phyloP scores from a whole-genome alignment of 73 alveolate genomes.

The Uronychia setigera region DNA sequence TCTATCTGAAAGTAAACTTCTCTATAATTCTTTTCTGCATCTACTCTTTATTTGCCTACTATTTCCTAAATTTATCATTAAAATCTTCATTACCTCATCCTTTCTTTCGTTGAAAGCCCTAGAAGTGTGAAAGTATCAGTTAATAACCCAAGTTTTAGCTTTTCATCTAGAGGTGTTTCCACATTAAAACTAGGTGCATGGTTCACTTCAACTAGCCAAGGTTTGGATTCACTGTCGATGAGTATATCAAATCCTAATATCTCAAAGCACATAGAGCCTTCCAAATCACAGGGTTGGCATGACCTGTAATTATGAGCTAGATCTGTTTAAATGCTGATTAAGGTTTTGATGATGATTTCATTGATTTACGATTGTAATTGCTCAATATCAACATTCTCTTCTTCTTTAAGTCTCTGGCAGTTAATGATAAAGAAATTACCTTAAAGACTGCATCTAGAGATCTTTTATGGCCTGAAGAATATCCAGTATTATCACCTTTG shows the following conservation, averaged over 20 bases:
- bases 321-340: constrained; percentile 63
- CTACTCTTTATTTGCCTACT: too few species aligned
- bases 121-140: constrained; percentile 41
- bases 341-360: constrained; percentile 77
- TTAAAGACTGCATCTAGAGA: constrained; percentile 75
- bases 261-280: constrained; percentile 57
- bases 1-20: too few species aligned
- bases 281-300: too few species aligned
- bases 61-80: too few species aligned
- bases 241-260: constrained; percentile 54
- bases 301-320: constrained; percentile 57
- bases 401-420: constrained; percentile 75
- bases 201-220: constrained; percentile 53
- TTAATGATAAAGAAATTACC: too few species aligned
- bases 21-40: too few species aligned
- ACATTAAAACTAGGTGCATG: constrained; percentile 59
- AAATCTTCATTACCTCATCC: constrained; percentile 27
- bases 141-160: constrained; percentile 40
- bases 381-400: constrained; percentile 71
- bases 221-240: constrained; percentile 39
- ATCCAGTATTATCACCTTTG: constrained; percentile 67
- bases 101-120: constrained; percentile 15
- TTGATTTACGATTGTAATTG: constrained; percentile 78
- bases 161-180: constrained; percentile 58
- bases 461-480: constrained; percentile 88